Evolutionary conservation across 495 filamentous ascomycete genomes (phyloP).

Genomic region (Jackrogersella multiformis): DNA sequence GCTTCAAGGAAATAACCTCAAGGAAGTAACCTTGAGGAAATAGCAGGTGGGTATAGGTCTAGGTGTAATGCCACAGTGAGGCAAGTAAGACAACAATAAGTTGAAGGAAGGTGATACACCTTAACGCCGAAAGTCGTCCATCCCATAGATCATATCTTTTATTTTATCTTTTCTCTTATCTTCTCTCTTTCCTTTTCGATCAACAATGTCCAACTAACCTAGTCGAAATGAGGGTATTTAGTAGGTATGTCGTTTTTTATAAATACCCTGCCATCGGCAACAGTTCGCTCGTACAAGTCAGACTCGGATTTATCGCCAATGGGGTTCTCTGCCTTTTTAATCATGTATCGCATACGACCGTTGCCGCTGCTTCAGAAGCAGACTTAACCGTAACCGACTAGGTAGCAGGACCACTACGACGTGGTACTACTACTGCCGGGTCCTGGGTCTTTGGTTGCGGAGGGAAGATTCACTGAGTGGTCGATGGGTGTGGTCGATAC

Average conservation of each 20-base stretch:
- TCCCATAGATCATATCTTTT: slow-evolving; percentile 6
- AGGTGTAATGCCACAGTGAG: slow-evolving; percentile 3
- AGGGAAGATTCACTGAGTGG: slow-evolving; percentile 39
- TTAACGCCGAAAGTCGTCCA: slow-evolving; percentile 12
- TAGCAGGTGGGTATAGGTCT: too few relatives aligned
- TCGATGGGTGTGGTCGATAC: slow-evolving; percentile 28
- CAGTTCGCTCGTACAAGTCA: slow-evolving; percentile 23
- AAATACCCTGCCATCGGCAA: slow-evolving; percentile 4
- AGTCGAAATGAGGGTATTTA: slow-evolving; percentile 2
- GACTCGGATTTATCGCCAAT: slow-evolving; percentile 34
- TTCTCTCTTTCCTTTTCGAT: slow-evolving; percentile 12
- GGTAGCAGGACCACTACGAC: slow-evolving; percentile 31
- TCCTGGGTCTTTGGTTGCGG: slow-evolving; percentile 32
- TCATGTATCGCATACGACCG: slow-evolving; percentile 35
- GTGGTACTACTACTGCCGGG: slow-evolving; percentile 41
- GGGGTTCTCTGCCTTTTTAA: slow-evolving; percentile 40
- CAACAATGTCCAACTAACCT: not conserved
- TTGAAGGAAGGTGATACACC: not conserved
- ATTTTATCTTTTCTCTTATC: slow-evolving; percentile 12
- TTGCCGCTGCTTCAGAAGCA: slow-evolving; percentile 21
- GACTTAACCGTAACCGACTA: slow-evolving; percentile 15
- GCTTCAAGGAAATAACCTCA: too few relatives aligned
- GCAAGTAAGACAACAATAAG: slow-evolving; percentile 1
- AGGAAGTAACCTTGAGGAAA: slow-evolving; percentile 5
- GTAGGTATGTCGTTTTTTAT: not conserved